Base-by-base conservation (phyloP, 2,329 filamentous ascomycete genomes). In the Apiospora kogelbergensis region DNA sequence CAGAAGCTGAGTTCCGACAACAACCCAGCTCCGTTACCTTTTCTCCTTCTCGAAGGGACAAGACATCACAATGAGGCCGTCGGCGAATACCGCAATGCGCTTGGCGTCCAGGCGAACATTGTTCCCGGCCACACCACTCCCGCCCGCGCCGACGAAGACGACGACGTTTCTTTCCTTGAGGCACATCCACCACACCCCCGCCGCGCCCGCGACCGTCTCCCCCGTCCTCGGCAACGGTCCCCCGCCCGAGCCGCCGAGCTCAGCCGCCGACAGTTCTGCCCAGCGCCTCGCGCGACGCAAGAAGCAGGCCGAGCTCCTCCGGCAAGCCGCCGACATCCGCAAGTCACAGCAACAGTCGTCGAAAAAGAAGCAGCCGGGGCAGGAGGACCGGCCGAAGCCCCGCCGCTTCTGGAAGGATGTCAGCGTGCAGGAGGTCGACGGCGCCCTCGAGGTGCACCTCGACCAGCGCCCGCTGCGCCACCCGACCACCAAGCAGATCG, bases 361-460 rank as follows among this genome's bases (percentile, higher is more conserved):
- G 1, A 33, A 30, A 66, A 72, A 76, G 0, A 77, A 74, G 41
- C 82, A 74, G 42, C 82, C 80, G 70, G 73, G 84, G 1, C 77
- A 42, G 26, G 41, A 24, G 22, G 42, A 20, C 26, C 66, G 6
- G 22, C 72, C 74, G 44, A 76, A 87, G 76, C 85, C 85, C 76
- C 93, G 90, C 83, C 88, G 95, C 67, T 98, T 98, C 83, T 98
- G 95, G 95, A 93, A 92, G 80, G 88, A 96, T 77, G 93, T 96
- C 1, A 80, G 85, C 70, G 90, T 98, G 45, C 84, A 87, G 72
- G 88, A 92, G 76, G 86, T 86, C 11, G 83, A 90, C 72, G 90
- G 91, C 63, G 75, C 80, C n/a, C 78, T 85, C 69, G 85, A 89
- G 73, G 84, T 98, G 68, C 84, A 91, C 73, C 90, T 98, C 72